Conservation (phyloP, 2,329 filamentous ascomycete genomes). For the Aplosporella prunicola region DNA sequence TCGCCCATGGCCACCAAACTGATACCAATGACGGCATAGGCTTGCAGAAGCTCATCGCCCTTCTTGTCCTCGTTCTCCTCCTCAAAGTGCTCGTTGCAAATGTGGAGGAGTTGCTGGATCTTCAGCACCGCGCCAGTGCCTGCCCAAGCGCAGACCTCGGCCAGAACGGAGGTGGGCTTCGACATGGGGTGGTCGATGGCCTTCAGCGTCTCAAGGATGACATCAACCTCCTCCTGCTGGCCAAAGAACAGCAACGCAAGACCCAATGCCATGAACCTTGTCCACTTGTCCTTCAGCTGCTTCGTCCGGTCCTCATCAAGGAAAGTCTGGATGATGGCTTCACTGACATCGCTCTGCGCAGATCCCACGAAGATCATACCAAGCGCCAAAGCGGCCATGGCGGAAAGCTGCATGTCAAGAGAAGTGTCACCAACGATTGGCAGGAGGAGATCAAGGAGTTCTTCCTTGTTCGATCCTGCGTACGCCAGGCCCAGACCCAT, state of each 20-base stretch:
- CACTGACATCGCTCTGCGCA: conserved; percentile 80
- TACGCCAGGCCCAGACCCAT: conserved; percentile 96
- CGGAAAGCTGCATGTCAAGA: conserved; percentile 88
- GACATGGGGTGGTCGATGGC: conserved; percentile 95
- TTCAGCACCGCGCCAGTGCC: conserved; percentile 95
- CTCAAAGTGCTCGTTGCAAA: conserved; percentile 96
- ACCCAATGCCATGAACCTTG: conserved; percentile 88
- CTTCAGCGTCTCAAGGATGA: conserved; percentile 92
- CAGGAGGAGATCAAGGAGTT: conserved; percentile 73
- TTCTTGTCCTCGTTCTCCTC: conserved; percentile 84
- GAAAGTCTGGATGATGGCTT: conserved; percentile 84
- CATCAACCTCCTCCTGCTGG: conserved; percentile 96
- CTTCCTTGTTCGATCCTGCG: conserved; percentile 85
- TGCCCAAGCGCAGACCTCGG: conserved; percentile 96
- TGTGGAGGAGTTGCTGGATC: conserved; percentile 91
- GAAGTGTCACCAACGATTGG: conserved; percentile 79
- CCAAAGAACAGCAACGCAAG: conserved; percentile 92
- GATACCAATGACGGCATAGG: conserved; percentile 90
- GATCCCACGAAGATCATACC: conserved; percentile 91
- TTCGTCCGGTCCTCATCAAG: conserved; percentile 86
- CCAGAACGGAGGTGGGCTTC: conserved; percentile 86
- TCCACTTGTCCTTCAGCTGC: conserved; percentile 97
- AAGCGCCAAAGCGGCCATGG: conserved; percentile 86
- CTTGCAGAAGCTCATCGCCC: conserved; percentile 88
- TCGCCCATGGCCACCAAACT: conserved; percentile 96